Evolutionary conservation across 345 rosid genomes (phyloP).

Genomic region (Corchorus olitorius): DNA sequence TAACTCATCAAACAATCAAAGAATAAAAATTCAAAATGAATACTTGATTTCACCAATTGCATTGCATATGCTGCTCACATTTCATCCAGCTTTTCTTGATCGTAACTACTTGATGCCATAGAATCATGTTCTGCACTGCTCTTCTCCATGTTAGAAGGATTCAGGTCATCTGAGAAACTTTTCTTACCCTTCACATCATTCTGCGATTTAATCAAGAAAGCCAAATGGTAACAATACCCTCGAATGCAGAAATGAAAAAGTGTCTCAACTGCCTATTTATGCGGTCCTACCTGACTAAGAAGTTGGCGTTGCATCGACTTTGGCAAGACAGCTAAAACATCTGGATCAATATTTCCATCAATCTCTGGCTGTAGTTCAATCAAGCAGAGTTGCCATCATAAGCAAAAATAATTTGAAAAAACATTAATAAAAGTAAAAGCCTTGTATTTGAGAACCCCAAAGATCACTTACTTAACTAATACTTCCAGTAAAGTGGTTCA

Average conservation of each 20-base stretch:
- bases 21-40: slow-evolving; percentile 7
- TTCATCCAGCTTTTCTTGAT: slow-evolving; percentile 53
- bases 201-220: slow-evolving; percentile 9
- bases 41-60: slow-evolving; percentile 8
- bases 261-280: not conserved
- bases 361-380: slow-evolving; percentile 44
- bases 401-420: not conserved
- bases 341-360: slow-evolving; percentile 71
- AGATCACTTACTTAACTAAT: not conserved
- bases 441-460: not conserved
- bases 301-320: slow-evolving; percentile 85
- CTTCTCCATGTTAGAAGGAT: slow-evolving; percentile 23
- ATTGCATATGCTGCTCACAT: slow-evolving; percentile 39
- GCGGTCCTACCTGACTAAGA: slow-evolving; percentile 62
- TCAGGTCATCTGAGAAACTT: slow-evolving; percentile 12
- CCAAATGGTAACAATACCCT: not conserved
- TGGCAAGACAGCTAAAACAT: slow-evolving; percentile 84
- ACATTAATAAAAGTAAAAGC: not conserved
- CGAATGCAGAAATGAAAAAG: not conserved
- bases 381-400: not conserved
- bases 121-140: slow-evolving; percentile 20
- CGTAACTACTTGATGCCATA: slow-evolving; percentile 21
- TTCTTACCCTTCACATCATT: slow-evolving; percentile 18
- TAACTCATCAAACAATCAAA: slow-evolving; percentile 23
- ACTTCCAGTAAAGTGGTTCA: not conserved